Percentiles rank a stretch among this genome's conserved stretches.
Conservation (phyloP, 2,329 filamentous ascomycete genomes). For the Fusarium sp. region DNA sequence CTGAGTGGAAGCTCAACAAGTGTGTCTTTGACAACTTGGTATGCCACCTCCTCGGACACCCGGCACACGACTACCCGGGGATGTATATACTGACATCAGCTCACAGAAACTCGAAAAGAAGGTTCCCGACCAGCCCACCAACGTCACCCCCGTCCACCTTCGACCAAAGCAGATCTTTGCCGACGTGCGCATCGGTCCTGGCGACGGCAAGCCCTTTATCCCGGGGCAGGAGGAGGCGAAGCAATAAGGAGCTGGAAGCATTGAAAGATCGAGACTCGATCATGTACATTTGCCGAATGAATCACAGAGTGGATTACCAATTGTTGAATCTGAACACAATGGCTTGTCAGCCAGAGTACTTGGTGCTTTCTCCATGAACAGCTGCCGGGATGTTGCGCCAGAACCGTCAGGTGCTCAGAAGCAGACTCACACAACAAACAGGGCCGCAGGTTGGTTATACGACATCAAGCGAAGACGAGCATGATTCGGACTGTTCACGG, state of each 20-base stretch:
- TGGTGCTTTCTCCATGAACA: not conserved
- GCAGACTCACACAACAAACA: not conserved
- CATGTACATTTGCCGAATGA: slow-evolving; percentile 50
- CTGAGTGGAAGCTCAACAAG: slow-evolving; percentile 91
- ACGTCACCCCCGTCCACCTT: slow-evolving; percentile 79
- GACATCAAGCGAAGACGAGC: not conserved
- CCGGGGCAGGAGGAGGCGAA: slow-evolving; percentile 51
- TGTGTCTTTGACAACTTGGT: slow-evolving; percentile 98
- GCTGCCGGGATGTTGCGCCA: not conserved
- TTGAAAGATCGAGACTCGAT: slow-evolving; percentile 38
- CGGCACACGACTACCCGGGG: not conserved
- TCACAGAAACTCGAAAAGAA: slow-evolving; percentile 82
- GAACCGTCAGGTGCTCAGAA: not conserved
- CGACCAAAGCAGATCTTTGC: slow-evolving; percentile 73
- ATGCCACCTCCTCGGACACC: slow-evolving; percentile 49
- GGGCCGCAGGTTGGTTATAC: not conserved
- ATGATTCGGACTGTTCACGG: not conserved
- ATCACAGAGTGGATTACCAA: slow-evolving; percentile 44
- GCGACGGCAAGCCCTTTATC: slow-evolving; percentile 59
- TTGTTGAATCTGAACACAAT: slow-evolving; percentile 26
- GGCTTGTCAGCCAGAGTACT: not conserved
- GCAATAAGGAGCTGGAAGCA: slow-evolving; percentile 46
- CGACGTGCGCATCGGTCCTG: slow-evolving; percentile 61
- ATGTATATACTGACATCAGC: slow-evolving; percentile 18
- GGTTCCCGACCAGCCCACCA: slow-evolving; percentile 79